Evolutionary conservation across 176 grass and related monocot genomes (phyloP), one percentile per base, ranked within the genome.

Genomic region (Eleusine indica): DNA sequence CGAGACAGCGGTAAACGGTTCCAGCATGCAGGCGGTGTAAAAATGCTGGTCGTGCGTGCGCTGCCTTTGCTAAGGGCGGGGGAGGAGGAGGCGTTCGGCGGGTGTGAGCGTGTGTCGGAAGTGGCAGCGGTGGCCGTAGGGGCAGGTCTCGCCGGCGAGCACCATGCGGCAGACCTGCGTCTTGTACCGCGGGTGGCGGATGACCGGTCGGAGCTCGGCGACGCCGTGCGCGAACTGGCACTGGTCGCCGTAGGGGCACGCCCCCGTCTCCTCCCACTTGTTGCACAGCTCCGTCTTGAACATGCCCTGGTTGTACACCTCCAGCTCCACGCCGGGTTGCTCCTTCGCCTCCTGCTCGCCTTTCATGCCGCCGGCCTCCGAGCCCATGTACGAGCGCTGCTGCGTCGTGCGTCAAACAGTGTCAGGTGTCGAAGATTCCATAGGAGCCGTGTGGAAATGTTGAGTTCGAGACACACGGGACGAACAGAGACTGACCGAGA

Each of bases 271-370:
- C 88, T 96, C 93, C 97, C 97, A 99, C 71, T 99, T 99, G 89
- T 99, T 99, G 93, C 97, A 99, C 21, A 99, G 87, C 91, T 99
- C 97, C 32, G 93, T 96, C 87, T 99, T 99, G 86, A 96, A 89
- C 97, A 92, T 99, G 44, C 97, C 97, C 83, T 99, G 97, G 88
- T 92, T 90, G 91, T 77, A 99, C 75, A 99, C 97, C 74, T 99
- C 93, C 85, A 99, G 66, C 83, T 99, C 93, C 71, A 86, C n/a
- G 52, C 30, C 74, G 38, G 47, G 17, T 38, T 80, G 66, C 90
- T 81, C 62, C 85, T 81, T 74, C 13, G 19, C 19, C 12, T 86
- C 67, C 6, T 35, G 32, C 32, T 88, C 81, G 57, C 78, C 60
- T 44, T 80, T 83, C 76, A 71, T 90, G 67, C 61, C 72, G 67